Evolutionary conservation across 257 asterid species (phyloP), one percentile per base, ranked within the genome.

Genomic region (Henckelia pumila): DNA sequence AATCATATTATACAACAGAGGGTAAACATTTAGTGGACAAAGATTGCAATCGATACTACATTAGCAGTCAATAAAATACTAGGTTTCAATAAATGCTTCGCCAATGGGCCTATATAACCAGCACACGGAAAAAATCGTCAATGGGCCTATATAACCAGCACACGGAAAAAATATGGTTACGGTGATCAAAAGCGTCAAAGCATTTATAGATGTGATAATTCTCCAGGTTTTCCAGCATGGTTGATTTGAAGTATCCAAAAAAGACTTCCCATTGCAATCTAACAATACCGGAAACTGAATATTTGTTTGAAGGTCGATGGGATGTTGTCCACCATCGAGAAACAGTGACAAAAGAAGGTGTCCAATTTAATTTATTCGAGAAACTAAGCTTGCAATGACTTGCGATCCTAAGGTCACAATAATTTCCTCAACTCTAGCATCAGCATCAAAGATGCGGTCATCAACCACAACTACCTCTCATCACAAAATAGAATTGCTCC

Each of bases 401-500:
- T 24, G 66, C 67, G 37, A 55, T 58, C 57, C 49, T 29, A 65
- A 59, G 13, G 37, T 66, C 74, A 30, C 29, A 56, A 72, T 23
- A 47, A 33, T 33, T 56, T 67, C 32, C 32, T 60, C 61, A 61
- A 64, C 25, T 25, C 50, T 64, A 53, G 33, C 60, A 61, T 62
- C 33, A 68, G 61, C 61, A 68, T 14, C 40, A 63, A 64, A 53
- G 33, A 28, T 66, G 61, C 17, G 25, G 28, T 52, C 16, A 60
- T 40, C 63, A 53, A 67, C 16, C 57, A 40, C 25, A 56, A 69
- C 25, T 32, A 90, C 99, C 97, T 94, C 78, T 94, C 99, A 77
- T 94, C 97, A 32, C 97, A 94, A 80, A 91, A 84, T 67, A 94
- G 86, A 64, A 94, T 88, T 66, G 99, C 99, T 75, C 99, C 97